Evolutionary conservation across 768 basidiomycete species (phyloP).

Genomic region (Mycena metata): DNA sequence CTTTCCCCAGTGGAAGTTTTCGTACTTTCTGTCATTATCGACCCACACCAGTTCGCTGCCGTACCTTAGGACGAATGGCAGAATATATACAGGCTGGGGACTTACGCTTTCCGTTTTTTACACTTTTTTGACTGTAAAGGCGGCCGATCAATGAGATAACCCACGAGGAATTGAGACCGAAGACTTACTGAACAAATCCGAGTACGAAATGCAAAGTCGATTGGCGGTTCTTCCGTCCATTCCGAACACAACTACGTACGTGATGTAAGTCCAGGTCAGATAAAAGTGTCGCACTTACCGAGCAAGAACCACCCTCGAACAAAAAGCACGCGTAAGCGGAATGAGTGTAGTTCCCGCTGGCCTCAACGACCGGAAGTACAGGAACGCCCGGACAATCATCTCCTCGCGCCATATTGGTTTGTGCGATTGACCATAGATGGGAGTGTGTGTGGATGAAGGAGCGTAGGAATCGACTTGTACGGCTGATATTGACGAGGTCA

Average conservation of each 20-base stretch:
- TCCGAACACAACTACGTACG: conserved; percentile 3
- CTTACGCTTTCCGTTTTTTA: too few relatives aligned
- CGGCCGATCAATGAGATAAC: neutral
- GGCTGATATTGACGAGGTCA: conserved; percentile 11
- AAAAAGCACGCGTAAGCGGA: conserved; percentile 1
- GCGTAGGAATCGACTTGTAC: neutral
- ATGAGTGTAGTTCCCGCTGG: conserved; percentile 9
- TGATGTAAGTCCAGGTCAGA: neutral
- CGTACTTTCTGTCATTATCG: neutral
- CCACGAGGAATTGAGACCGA: neutral
- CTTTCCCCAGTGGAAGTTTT: neutral
- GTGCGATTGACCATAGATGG: neutral
- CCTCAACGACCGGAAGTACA: neutral
- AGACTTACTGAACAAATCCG: neutral
- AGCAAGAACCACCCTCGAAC: conserved; percentile 1
- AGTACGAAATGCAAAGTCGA: conserved; percentile 12
- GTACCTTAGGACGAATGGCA: neutral
- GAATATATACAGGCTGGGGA: too few relatives aligned
- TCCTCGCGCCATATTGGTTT: neutral
- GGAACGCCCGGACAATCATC: conserved; percentile 3
- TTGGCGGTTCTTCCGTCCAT: conserved; percentile 2
- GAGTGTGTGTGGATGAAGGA: neutral
- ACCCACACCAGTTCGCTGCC: neutral
- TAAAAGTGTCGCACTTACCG: neutral
- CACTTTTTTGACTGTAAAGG: neutral